phyloP scores from a whole-genome alignment of 2,329 filamentous ascomycete genomes.

The Xylariaceae sp. region DNA sequence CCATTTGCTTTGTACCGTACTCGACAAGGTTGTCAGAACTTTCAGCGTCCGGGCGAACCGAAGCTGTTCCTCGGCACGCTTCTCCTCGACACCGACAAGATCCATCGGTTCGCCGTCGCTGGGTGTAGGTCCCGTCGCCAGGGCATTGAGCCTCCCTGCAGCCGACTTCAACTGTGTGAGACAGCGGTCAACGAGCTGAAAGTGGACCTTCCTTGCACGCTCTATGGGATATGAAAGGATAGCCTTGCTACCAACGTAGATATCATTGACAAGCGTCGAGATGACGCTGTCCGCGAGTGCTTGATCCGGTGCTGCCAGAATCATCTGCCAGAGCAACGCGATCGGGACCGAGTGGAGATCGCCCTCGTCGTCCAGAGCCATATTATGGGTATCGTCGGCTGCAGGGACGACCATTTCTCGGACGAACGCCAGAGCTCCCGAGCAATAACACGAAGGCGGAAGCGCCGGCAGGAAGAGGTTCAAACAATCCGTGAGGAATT shows the following conservation, averaged over 20 bases:
- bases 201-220: conserved; percentile 54
- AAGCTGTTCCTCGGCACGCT: conserved; percentile 50
- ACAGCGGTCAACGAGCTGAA: conserved; percentile 68
- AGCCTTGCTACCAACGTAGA: conserved; percentile 60
- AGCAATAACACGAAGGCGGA: conserved; percentile 52
- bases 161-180: conserved; percentile 62
- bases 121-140: conserved; percentile 37
- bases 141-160: conserved; percentile 50
- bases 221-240: conserved; percentile 45
- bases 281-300: conserved; percentile 65
- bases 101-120: conserved; percentile 50
- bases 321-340: conserved; percentile 79
- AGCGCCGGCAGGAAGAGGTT: conserved; percentile 52
- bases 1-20: conserved; percentile 56
- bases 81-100: conserved; percentile 42
- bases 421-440: conserved; percentile 59
- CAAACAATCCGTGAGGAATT: conserved; percentile 51
- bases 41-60: conserved; percentile 64
- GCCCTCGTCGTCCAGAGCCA: conserved; percentile 47
- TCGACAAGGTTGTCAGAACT: conserved; percentile 62
- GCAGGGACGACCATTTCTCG: conserved; percentile 44
- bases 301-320: conserved; percentile 60
- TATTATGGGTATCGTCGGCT: conserved; percentile 39
- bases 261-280: conserved; percentile 59
- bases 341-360: conserved; percentile 47